Conservation (phyloP, 2,329 filamentous ascomycete species). For the Paecilomyces sp. region DNA sequence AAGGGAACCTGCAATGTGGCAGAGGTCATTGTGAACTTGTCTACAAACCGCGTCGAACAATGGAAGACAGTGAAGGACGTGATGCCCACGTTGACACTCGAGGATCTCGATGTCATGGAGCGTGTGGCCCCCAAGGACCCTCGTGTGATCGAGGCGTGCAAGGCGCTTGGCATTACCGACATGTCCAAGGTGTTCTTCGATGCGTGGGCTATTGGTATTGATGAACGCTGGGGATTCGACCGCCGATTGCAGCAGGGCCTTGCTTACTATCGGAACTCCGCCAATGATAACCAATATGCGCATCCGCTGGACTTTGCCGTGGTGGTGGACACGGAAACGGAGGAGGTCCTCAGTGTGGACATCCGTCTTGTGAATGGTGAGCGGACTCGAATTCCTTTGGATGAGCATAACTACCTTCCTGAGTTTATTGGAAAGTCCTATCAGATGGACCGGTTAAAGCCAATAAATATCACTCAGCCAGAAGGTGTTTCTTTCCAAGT, state of each 20-base stretch:
- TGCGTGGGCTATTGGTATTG: conserved; percentile 90
- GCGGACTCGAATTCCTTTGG: conserved; percentile 61
- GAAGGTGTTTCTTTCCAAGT: conserved; percentile 83
- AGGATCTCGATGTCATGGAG: conserved; percentile 67
- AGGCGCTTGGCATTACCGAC: conserved; percentile 73
- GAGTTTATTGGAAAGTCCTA: conserved; percentile 61
- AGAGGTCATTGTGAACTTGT: conserved; percentile 22
- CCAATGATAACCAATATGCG: conserved; percentile 83
- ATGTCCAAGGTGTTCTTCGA: conserved; percentile 98
- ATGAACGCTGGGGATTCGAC: conserved; percentile 75
- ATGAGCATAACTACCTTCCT: conserved; percentile 69
- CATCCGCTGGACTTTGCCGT: conserved; percentile 92
- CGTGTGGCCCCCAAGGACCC: conserved; percentile 23
- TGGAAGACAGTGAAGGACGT: conserved; percentile 36
- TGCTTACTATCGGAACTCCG: conserved; percentile 90
- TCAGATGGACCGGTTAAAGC: conserved; percentile 71
- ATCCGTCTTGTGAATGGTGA: conserved; percentile 70
- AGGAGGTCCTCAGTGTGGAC: conserved; percentile 71
- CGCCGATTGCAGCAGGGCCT: conserved; percentile 82
- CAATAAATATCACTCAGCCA: conserved; percentile 79
- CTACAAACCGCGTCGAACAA: conserved; percentile 16
- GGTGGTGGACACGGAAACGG: conserved; percentile 75
- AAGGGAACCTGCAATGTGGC: conserved; percentile 17
- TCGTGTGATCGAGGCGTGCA: conserved; percentile 67
- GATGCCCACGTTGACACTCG: conserved; percentile 41